Base-by-base conservation (phyloP, 345 rosid species). In the Populus euphratica region DNA sequence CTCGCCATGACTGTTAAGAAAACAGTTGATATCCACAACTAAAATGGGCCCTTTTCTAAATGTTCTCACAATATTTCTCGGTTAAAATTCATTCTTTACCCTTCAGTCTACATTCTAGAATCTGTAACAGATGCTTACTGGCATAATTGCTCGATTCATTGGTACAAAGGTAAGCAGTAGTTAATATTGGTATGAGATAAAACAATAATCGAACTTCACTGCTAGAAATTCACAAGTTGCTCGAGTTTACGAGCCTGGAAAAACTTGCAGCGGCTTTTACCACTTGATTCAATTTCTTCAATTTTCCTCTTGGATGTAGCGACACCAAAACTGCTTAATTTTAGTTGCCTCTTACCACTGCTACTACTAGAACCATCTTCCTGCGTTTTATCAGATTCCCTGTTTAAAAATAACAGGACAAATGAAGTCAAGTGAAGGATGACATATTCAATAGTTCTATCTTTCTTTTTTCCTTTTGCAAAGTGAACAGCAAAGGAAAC, bases 251-350 rank as follows among this genome's bases (percentile, higher is more conserved):
- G 91, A 63, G 97, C 64, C 72, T 88, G 91, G 81, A 93, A 86
- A 84, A 95, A 92, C 72, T 93, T 93, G 89, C 98, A 90, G 20
- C 99, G 92, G 36, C 98, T 93, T 81, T 89, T 90, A 9, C 92
- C 97, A 78, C 92, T 90, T 16, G 99, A 93, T 85, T 90, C 96
- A 36, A 75, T 84, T 80, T 93, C 94, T 84, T 92, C 92, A 10
- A 80, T 86, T 74, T 90, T 93, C 85, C 85, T 90, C 78, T 94
- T 93, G 16, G 90, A 83, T 17, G 86, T 73, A 10, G 83, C 80
- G 75, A 93, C 88, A 38, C 98, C 97, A 38, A 91, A 82, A 74
- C 83, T 88, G 81, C 92, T 91, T 65, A 91, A 85, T 76, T 95
- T 95, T 72, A 87, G 43, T 78, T 93, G 97, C 70, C 88, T 79